A percentile compares a stretch with the other conserved stretches of the same genome.
Evolutionary conservation across 768 basidiomycete species (phyloP).

Genomic region (Amanita muscaria): DNA sequence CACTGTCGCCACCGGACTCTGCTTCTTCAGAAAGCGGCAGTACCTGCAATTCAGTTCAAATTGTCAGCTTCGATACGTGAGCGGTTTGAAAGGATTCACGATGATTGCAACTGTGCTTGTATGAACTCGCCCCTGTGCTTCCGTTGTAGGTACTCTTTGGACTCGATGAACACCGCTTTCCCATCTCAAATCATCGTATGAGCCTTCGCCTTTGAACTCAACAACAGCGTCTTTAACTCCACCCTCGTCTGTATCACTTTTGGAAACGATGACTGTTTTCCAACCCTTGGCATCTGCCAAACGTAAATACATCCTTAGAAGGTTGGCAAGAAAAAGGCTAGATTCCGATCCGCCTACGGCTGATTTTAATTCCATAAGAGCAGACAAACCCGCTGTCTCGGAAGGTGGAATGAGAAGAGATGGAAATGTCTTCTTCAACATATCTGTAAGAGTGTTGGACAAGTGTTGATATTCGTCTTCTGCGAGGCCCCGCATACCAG

Average conservation of each 20-base stretch:
- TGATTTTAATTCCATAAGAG: constrained; percentile 84
- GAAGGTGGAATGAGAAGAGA: constrained; percentile 67
- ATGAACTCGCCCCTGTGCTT: constrained; percentile 80
- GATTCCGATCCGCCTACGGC: constrained; percentile 92
- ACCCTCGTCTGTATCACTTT: constrained; percentile 48
- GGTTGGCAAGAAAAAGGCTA: constrained; percentile 67
- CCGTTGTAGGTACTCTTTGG: constrained; percentile 88
- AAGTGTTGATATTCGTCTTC: constrained; percentile 52
- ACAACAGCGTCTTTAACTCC: constrained; percentile 73
- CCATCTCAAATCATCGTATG: constrained; percentile 74
- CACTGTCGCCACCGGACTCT: constrained; percentile 43
- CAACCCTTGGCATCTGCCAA: constrained; percentile 49
- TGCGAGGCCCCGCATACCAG: constrained; percentile 67
- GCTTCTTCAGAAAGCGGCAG: constrained; percentile 70
- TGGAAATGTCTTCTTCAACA: constrained; percentile 47
- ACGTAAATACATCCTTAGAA: constrained; percentile 77
- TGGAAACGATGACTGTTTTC: constrained; percentile 51
- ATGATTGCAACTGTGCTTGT: constrained; percentile 87
- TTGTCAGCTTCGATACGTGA: not conserved
- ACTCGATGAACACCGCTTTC: constrained; percentile 97
- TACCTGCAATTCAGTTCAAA: constrained; percentile 42
- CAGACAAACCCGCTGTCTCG: constrained; percentile 55
- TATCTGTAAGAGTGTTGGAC: constrained; percentile 23
- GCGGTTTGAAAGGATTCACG: constrained; percentile 55
- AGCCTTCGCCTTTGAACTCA: constrained; percentile 69